Evolutionary conservation across 257 asterid species (phyloP), one percentile per base, ranked within the genome.

Genomic region (Fraxinus excelsior): DNA sequence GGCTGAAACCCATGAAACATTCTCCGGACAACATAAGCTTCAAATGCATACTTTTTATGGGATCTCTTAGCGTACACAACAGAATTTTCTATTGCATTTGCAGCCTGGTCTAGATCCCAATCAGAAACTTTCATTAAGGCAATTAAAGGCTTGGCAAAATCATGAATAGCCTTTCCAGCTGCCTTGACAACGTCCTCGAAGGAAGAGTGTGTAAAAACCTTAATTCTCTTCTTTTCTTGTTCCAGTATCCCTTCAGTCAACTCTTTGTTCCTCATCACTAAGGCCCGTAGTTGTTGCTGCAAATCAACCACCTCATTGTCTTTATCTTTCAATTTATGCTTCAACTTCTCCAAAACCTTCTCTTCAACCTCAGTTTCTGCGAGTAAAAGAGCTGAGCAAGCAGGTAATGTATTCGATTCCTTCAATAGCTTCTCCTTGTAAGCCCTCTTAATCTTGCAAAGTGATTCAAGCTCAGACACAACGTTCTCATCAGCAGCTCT

Each of bases 71-170:
- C 79, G 49, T 90, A 91, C 31, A 80, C 84, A 77, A 83, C 94
- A 0, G 91, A 83, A 58, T 73, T 77, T 82, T 91, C 88, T 29
- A 93, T 84, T 19, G 85, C 86, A 80, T 84, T 71, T 32, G 87
- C 97, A 53, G 97, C 96, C 76, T 67, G 74, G 84, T 90, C 97
- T 32, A 93, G 87, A 87, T 93, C 93, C 98, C 97, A 93, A 28
- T 85, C 93, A 1, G 96, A 90, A 76, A 79, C 86, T 72, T 93
- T 90, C 93, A 91, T 87, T 35, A 91, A 74, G 76, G 96, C 82
- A 81, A 93, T 91, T 60, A 93, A 84, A 12, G 97, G 97, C 91
- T 91, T 93, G 0, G 96, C 80, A 72, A 93, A 93, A 79, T 90
- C 97, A 76, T 93, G 97, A 76, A 91, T 84, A 56, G 93, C 91